phyloP scores from a whole-genome alignment of 345 rosid genomes.

The Anastatica hierochuntica region DNA sequence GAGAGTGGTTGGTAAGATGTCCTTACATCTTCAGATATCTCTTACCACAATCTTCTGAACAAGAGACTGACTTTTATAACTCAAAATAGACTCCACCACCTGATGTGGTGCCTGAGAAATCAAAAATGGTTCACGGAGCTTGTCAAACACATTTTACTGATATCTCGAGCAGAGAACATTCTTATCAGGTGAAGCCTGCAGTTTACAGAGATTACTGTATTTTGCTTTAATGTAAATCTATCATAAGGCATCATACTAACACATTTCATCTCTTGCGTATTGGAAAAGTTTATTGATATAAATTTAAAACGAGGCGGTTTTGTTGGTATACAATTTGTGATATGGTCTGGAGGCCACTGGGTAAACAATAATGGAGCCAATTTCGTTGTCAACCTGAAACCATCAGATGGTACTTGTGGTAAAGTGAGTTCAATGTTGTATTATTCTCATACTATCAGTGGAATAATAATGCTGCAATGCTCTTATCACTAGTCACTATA shows the following conservation, averaged over 20 bases:
- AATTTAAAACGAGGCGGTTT: slow-evolving; percentile 39
- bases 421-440: slow-evolving; percentile 25
- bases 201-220: background rate
- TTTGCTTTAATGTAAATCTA: background rate
- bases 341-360: slow-evolving; percentile 51
- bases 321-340: slow-evolving; percentile 47
- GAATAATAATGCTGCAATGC: background rate
- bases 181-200: slow-evolving; percentile 36
- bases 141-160: slow-evolving; percentile 51
- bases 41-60: background rate
- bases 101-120: slow-evolving; percentile 48
- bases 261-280: background rate
- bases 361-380: slow-evolving; percentile 42
- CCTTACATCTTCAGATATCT: slow-evolving; percentile 3
- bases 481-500: background rate
- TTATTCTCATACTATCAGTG: background rate
- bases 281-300: slow-evolving; percentile 31
- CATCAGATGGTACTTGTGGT: slow-evolving; percentile 21
- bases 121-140: slow-evolving; percentile 42
- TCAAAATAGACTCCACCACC: slow-evolving; percentile 37
- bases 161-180: slow-evolving; percentile 29
- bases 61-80: slow-evolving; percentile 3
- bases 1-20: slow-evolving; percentile 54
- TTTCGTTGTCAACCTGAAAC: slow-evolving; percentile 32
- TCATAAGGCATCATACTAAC: background rate